Evolutionary conservation across 306 rosid genomes (phyloP), one percentile per base, ranked within the genome.

Genomic region (Acacia melanoxylon): DNA sequence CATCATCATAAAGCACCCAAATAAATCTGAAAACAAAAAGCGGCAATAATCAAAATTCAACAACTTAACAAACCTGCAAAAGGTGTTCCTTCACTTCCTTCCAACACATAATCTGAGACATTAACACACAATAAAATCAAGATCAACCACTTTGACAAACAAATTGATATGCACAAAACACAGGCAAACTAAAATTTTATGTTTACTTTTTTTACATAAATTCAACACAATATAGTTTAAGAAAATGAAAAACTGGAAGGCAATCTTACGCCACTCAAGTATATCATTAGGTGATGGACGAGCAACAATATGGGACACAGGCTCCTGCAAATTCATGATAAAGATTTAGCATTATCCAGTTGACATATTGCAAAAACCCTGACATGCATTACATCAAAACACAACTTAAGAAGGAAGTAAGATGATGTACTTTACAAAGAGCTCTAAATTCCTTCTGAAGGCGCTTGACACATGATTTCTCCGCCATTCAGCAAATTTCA

Each of bases 181-280:
- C 31, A 20, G 29, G 54, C 29, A 12, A 15, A 42, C 54, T 27
- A 41, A 10, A 69, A 10, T n/a, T 69, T 69, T 2, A 11, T 0
- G 9, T 10, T 42, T 9, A 22, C 31, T 8, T 24, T 24, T 15
- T 71, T 9, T 9, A 33, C 40, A 71, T 22, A 5, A 44, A 72
- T 48, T 49, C 42, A 11, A 71, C 62, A 82, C 46, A 45, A 81
- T 75, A 37, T 42, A 42, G 71, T 19, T 62, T 40, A 52, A 48
- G 72, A 84, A 41, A 51, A 70, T 52, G 58, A 20, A 29, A 46
- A 8, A 52, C 20, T 8, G 87, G 75, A 27, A 74, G 78, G 68
- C 76, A 80, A 86, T 92, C 99, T 96, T 93, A 96, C 99, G 97
- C 99, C 99, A 96, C 72, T 96, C 98, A 59, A 96, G 99, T 90